Conservation (phyloP, 2,329 filamentous ascomycete species). For the Fusarium circinatum region DNA sequence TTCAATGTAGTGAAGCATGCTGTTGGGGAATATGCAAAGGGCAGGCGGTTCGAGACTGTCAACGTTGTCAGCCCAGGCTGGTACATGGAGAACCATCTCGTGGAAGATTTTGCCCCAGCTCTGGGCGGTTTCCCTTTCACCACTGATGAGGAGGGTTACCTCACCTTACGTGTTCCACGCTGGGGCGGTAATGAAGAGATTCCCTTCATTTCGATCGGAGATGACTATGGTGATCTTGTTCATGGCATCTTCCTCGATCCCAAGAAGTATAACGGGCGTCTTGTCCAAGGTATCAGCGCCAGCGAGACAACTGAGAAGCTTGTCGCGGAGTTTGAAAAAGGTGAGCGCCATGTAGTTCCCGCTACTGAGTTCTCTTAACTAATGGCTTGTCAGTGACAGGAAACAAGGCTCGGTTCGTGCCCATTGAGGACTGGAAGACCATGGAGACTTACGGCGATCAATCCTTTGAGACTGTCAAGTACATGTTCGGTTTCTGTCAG, state of each 20-base stretch:
- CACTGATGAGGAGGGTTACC: slow-evolving; percentile 49
- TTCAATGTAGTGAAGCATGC: slow-evolving; percentile 49
- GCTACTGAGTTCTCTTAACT: neutral
- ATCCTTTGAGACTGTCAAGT: slow-evolving; percentile 50
- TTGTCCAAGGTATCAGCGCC: slow-evolving; percentile 53
- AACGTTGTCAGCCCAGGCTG: slow-evolving; percentile 52
- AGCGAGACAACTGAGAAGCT: slow-evolving; percentile 46
- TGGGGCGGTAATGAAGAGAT: slow-evolving; percentile 53
- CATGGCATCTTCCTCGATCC: slow-evolving; percentile 57
- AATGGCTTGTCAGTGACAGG: slow-evolving; percentile 41
- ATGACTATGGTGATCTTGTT: slow-evolving; percentile 58
- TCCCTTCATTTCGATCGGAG: slow-evolving; percentile 52
- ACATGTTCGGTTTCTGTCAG: slow-evolving; percentile 52
- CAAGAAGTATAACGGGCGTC: slow-evolving; percentile 48
- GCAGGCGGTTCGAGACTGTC: slow-evolving; percentile 49
- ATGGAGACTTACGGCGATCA: slow-evolving; percentile 48
- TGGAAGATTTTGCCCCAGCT: slow-evolving; percentile 46
- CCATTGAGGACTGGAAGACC: slow-evolving; percentile 47
- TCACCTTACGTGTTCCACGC: slow-evolving; percentile 50
- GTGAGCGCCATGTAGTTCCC: slow-evolving; percentile 8
- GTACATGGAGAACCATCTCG: slow-evolving; percentile 56
- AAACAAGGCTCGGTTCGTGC: slow-evolving; percentile 46
- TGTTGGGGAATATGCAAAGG: slow-evolving; percentile 51
- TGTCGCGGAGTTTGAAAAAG: slow-evolving; percentile 47
- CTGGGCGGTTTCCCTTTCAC: slow-evolving; percentile 55